phyloP scores from a whole-genome alignment of 139 green algal species.

The Coelastrella sp. region DNA sequence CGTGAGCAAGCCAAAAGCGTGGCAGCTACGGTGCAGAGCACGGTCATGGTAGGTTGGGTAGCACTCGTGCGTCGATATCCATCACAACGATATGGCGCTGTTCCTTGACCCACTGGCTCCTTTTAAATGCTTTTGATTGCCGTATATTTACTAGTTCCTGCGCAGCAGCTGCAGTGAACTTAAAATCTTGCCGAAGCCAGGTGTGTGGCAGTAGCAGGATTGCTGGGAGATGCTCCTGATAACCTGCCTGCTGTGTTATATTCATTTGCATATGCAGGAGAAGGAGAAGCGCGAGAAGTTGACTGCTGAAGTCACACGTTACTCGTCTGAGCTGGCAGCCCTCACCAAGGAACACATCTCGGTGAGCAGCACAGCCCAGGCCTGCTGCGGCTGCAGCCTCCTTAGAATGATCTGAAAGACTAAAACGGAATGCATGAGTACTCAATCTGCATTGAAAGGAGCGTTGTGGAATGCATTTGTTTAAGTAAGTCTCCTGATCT shows the following conservation, averaged over 20 bases:
- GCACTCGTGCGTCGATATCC: not conserved
- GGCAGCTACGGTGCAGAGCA: conserved; percentile 14
- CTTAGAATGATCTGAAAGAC: too few species aligned
- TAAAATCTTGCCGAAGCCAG: too few species aligned
- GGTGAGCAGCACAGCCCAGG: not conserved
- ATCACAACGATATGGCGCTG: not conserved
- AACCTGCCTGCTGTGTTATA: too few species aligned
- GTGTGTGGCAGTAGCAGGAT: too few species aligned
- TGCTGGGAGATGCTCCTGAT: too few species aligned
- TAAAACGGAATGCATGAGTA: too few species aligned
- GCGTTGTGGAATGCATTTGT: too few species aligned
- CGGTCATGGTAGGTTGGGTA: not conserved
- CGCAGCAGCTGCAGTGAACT: too few species aligned
- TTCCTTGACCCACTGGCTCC: not conserved
- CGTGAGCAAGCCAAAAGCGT: conserved; percentile 3
- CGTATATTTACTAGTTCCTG: too few species aligned
- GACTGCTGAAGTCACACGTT: not conserved
- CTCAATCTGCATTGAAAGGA: too few species aligned
- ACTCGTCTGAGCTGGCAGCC: not conserved
- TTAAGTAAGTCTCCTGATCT: too few species aligned
- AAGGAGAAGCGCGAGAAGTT: conserved; percentile 15
- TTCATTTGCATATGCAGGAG: not conserved
- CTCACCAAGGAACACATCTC: conserved; percentile 23
- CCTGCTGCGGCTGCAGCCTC: not conserved
- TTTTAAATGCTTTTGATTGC: too few species aligned